These are phyloP conservation scores for Macrophomina tecta DNA, from an alignment of 2,329 filamentous ascomycete genomes.

Conservation along the genomic window DNA sequence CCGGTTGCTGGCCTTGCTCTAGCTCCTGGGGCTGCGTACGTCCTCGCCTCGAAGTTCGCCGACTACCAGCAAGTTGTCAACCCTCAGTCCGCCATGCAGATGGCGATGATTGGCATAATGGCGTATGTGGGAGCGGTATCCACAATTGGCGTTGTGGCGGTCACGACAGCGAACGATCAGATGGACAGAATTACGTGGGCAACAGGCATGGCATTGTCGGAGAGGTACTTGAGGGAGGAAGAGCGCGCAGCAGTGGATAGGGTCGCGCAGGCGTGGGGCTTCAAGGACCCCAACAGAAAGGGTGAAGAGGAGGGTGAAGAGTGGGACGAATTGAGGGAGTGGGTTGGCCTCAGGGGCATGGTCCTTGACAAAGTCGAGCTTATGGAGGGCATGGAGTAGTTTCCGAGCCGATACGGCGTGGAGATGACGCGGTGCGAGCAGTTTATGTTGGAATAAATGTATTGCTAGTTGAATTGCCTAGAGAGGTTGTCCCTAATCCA, in stretches of 20 bases:
- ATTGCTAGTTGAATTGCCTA: too few relatives aligned
- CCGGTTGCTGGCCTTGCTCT: slow-evolving; percentile 63
- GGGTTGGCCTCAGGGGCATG: slow-evolving; percentile 84
- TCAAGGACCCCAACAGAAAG: slow-evolving; percentile 76
- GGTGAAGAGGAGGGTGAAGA: slow-evolving; percentile 92
- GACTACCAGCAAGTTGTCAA: slow-evolving; percentile 79
- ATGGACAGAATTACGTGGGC: slow-evolving; percentile 94
- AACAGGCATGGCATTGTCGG: slow-evolving; percentile 76
- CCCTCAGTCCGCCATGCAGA: slow-evolving; percentile 71
- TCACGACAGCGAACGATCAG: slow-evolving; percentile 90
- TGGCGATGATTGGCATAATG: slow-evolving; percentile 80
- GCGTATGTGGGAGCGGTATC: slow-evolving; percentile 83
- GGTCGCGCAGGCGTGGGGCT: slow-evolving; percentile 89
- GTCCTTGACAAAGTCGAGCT: slow-evolving; percentile 85
- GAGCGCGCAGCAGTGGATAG: slow-evolving; percentile 86
- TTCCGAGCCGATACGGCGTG: too few relatives aligned
- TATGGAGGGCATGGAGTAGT: slow-evolving; percentile 87
- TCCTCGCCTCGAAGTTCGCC: slow-evolving; percentile 71
- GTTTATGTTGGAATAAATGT: too few relatives aligned
- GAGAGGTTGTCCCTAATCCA: too few relatives aligned
- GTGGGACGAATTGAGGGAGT: slow-evolving; percentile 86
- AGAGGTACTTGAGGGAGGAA: slow-evolving; percentile 87
- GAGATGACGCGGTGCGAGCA: too few relatives aligned
- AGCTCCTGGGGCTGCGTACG: slow-evolving; percentile 72
- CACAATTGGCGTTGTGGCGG: slow-evolving; percentile 80